These are phyloP conservation scores for Aspergillus sp. DNA, from an alignment of 2,329 filamentous ascomycete species.

Conservation along the genomic window DNA sequence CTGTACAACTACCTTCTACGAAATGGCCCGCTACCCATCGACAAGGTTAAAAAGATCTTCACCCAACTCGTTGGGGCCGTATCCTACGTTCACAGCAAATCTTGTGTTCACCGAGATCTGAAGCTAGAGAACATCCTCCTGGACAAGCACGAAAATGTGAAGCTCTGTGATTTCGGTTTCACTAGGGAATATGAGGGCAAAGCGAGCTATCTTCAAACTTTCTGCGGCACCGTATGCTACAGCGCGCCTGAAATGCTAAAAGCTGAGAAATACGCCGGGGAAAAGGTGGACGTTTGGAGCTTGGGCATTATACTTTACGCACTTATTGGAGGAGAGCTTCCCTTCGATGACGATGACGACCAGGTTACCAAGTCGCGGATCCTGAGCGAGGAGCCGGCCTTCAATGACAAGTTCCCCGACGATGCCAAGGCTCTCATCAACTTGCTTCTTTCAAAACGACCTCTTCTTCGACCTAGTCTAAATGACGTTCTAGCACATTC, in stretches of 20 bases:
- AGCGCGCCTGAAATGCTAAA: slow-evolving; percentile 98
- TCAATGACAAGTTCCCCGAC: slow-evolving; percentile 73
- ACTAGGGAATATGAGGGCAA: slow-evolving; percentile 96
- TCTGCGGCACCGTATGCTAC: slow-evolving; percentile 97
- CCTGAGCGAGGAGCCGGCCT: slow-evolving; percentile 79
- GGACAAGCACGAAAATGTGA: slow-evolving; percentile 96
- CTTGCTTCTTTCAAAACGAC: slow-evolving; percentile 83
- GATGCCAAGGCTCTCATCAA: slow-evolving; percentile 77
- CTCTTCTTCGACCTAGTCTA: slow-evolving; percentile 75
- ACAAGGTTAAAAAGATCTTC: slow-evolving; percentile 94
- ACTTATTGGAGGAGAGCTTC: slow-evolving; percentile 75
- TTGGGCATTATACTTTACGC: slow-evolving; percentile 89
- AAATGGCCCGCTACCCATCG: slow-evolving; percentile 77
- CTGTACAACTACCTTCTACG: slow-evolving; percentile 93
- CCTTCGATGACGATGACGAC: slow-evolving; percentile 96
- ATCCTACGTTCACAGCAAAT: slow-evolving; percentile 89
- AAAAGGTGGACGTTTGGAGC: slow-evolving; percentile 99
- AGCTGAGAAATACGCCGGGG: slow-evolving; percentile 94
- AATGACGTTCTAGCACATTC: slow-evolving; percentile 84
- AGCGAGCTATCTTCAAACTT: slow-evolving; percentile 91
- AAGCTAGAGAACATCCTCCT: slow-evolving; percentile 96
- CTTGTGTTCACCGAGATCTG: slow-evolving; percentile 92
- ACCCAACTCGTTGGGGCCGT: slow-evolving; percentile 94
- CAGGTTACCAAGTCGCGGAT: slow-evolving; percentile 82
- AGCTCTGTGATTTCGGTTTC: slow-evolving; percentile 96